These are phyloP conservation scores for Hemisphaericaspora xylofermentans DNA, from an alignment of 1,139 yeast genomes.

Conservation along the genomic window DNA sequence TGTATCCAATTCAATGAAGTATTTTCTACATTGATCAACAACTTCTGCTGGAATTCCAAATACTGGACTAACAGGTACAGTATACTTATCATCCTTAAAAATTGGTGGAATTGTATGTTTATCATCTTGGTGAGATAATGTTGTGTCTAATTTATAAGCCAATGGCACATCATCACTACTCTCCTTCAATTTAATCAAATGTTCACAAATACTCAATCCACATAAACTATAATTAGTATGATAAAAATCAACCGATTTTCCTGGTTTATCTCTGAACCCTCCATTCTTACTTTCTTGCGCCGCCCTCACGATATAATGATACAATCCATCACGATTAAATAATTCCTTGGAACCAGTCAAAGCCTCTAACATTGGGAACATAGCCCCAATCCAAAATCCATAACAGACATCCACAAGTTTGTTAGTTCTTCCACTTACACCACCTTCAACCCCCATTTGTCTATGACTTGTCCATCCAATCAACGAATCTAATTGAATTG, in stretches of 20 bases:
- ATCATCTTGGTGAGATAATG: slow-evolving; percentile 19
- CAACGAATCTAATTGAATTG: slow-evolving; percentile 39
- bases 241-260: slow-evolving; percentile 75
- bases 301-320: slow-evolving; percentile 68
- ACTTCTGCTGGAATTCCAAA: slow-evolving; percentile 54
- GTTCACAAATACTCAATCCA: slow-evolving; percentile 74
- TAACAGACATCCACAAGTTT: slow-evolving; percentile 96
- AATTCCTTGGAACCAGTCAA: slow-evolving; percentile 25
- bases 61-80: slow-evolving; percentile 55
- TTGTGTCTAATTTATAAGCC: slow-evolving; percentile 29
- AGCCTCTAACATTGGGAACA: slow-evolving; percentile 63
- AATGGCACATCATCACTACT: slow-evolving; percentile 17
- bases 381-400: slow-evolving; percentile 92
- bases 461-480: slow-evolving; percentile 68
- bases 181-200: slow-evolving; percentile 33
- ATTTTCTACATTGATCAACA: slow-evolving; percentile 5
- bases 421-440: slow-evolving; percentile 85
- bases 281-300: slow-evolving; percentile 63
- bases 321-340: slow-evolving; percentile 56
- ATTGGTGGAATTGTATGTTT: not conserved
- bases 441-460: slow-evolving; percentile 76
- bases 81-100: slow-evolving; percentile 21
- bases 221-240: slow-evolving; percentile 84
- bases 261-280: slow-evolving; percentile 89
- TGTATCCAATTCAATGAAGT: slow-evolving; percentile 3